Conservation (phyloP, 2,329 filamentous ascomycete genomes). For the Colletotrichum sp. region DNA sequence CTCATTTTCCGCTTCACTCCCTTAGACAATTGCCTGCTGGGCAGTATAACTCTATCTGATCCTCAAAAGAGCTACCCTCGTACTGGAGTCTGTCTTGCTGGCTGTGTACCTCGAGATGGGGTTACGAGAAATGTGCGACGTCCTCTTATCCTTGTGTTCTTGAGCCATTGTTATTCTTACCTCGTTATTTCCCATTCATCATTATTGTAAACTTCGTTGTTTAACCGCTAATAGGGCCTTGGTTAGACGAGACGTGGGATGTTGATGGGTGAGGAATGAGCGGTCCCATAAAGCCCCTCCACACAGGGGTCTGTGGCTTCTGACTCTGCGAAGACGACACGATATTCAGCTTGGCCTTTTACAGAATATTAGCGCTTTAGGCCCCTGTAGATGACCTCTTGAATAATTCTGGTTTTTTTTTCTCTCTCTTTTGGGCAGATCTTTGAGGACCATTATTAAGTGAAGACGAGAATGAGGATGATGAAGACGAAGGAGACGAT, state of each 20-base stretch:
- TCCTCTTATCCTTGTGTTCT: neutral
- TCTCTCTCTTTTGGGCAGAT: neutral
- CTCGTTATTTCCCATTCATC: neutral
- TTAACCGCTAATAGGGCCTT: neutral
- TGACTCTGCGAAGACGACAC: neutral
- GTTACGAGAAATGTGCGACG: neutral
- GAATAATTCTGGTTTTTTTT: neutral
- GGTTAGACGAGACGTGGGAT: neutral
- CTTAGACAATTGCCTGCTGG: neutral
- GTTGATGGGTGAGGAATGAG: neutral
- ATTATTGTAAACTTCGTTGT: neutral
- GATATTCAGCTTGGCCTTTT: neutral
- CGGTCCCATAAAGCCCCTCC: neutral
- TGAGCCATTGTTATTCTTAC: neutral
- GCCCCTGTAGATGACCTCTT: neutral
- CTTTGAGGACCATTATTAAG: neutral
- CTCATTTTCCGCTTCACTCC: neutral
- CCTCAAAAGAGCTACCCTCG: neutral
- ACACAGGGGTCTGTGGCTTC: neutral
- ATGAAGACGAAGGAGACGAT: neutral
- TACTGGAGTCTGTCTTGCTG: neutral
- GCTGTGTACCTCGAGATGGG: neutral
- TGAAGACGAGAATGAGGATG: neutral
- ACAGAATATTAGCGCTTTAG: neutral
- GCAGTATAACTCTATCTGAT: neutral